Percentiles rank a stretch among this genome's conserved stretches.
Conservation (phyloP, 2,329 filamentous ascomycete genomes). For the Aspergillus hiratsukae region DNA sequence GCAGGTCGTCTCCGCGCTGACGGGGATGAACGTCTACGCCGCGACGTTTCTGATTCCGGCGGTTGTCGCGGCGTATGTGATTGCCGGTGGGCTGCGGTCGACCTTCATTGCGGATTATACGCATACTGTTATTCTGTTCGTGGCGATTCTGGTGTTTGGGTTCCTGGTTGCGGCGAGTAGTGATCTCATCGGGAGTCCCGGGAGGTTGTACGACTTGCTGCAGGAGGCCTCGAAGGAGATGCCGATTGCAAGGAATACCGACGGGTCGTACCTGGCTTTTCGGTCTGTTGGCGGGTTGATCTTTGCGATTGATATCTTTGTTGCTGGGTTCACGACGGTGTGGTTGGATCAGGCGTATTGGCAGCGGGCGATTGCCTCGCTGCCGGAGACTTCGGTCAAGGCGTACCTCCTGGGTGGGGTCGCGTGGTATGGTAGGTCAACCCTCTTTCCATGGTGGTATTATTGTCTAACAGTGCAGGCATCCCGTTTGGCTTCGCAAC, state of each 20-base stretch:
- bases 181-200: slow-evolving; percentile 29
- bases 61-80: slow-evolving; percentile 38
- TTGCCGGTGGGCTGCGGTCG: slow-evolving; percentile 37
- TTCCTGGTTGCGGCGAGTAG: slow-evolving; percentile 34
- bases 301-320: slow-evolving; percentile 37
- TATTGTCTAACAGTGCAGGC: not conserved
- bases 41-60: slow-evolving; percentile 39
- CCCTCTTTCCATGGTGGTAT: not conserved
- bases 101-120: slow-evolving; percentile 43
- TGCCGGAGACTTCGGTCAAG: slow-evolving; percentile 39
- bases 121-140: slow-evolving; percentile 40
- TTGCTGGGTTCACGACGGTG: slow-evolving; percentile 31
- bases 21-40: slow-evolving; percentile 41
- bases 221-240: slow-evolving; percentile 25
- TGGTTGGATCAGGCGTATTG: slow-evolving; percentile 45
- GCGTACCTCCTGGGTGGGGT: slow-evolving; percentile 42
- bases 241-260: slow-evolving; percentile 28
- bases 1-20: slow-evolving; percentile 37
- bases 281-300: slow-evolving; percentile 33
- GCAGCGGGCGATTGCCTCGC: slow-evolving; percentile 43
- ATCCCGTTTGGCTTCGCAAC: slow-evolving; percentile 51
- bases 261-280: slow-evolving; percentile 38
- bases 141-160: slow-evolving; percentile 37
- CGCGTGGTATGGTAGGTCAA: slow-evolving; percentile 23
- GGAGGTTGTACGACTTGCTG: slow-evolving; percentile 37